A percentile compares a stretch with the other conserved stretches of the same genome.
Evolutionary conservation across 75 land plant genomes (phyloP).

Genomic region (Larix kaempferi): DNA sequence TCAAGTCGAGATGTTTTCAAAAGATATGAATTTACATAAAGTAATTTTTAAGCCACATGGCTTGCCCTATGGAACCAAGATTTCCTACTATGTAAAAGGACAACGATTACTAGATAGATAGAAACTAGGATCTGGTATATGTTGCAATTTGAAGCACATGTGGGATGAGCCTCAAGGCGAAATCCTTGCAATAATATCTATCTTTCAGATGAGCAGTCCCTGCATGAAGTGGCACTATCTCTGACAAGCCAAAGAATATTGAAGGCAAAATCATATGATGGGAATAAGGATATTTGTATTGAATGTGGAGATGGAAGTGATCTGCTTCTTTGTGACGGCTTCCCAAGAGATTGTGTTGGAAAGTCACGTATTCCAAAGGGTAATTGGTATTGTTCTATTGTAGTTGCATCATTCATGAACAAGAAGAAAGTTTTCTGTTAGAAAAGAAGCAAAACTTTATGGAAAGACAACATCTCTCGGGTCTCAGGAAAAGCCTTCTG

Average conservation of each 20-base stretch:
- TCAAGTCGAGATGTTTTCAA: background rate
- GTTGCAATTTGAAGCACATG: no score
- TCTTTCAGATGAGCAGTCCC: constrained; percentile 63
- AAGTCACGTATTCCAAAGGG: constrained; percentile 33
- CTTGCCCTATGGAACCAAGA: no score
- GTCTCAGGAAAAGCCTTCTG: constrained; percentile 21
- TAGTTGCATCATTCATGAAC: background rate
- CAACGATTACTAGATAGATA: no score
- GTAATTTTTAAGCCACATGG: no score
- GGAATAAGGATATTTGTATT: constrained; percentile 59
- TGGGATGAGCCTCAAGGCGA: no score
- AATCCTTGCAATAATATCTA: constrained; percentile 74
- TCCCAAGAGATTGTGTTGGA: constrained; percentile 56
- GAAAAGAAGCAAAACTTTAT: constrained; percentile 9
- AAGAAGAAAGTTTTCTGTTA: background rate
- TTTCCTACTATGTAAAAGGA: no score
- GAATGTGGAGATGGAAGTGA: constrained; percentile 71
- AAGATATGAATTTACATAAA: no score
- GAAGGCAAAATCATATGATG: constrained; percentile 7
- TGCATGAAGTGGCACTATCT: constrained; percentile 61
- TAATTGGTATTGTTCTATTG: constrained; percentile 23
- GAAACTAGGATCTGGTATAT: no score
- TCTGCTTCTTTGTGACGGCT: constrained; percentile 55
- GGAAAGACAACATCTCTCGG: background rate
- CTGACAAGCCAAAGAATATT: constrained; percentile 42